phyloP scores from a whole-genome alignment of 2,329 filamentous ascomycete genomes.

The Chaetomiaceae sp. region DNA sequence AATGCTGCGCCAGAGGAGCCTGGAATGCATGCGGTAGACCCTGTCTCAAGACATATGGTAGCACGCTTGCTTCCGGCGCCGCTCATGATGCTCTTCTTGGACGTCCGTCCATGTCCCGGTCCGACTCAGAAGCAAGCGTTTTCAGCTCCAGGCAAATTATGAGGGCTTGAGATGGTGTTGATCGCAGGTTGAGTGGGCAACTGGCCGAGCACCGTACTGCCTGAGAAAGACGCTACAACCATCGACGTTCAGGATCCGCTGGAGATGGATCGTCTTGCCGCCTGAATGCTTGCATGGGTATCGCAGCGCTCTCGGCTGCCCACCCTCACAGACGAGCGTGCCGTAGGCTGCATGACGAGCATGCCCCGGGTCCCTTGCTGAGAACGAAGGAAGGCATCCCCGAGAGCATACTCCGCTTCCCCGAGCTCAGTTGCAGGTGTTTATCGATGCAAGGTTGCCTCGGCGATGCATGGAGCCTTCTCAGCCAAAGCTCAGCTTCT shows the following conservation, averaged over 20 bases:
- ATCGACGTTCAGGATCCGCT: too few species aligned
- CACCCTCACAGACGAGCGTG: not conserved
- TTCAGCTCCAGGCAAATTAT: not conserved
- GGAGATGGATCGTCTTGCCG: too few species aligned
- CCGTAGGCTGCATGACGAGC: not conserved
- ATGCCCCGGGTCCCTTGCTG: slow-evolving; percentile 1
- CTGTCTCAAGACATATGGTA: not conserved
- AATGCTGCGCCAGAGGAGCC: not conserved
- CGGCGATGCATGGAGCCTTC: slow-evolving; percentile 14
- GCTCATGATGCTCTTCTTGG: not conserved
- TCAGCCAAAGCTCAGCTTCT: slow-evolving; percentile 57
- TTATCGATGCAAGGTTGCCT: slow-evolving; percentile 18
- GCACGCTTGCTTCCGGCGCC: not conserved
- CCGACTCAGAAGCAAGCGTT: not conserved
- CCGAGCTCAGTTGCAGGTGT: slow-evolving; percentile 2
- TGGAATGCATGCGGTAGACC: not conserved
- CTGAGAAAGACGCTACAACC: not conserved
- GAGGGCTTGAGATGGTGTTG: too few species aligned
- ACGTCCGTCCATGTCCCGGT: too few species aligned
- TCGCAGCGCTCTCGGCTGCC: not conserved
- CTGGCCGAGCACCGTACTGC: too few species aligned
- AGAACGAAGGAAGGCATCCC: not conserved
- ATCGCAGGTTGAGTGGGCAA: not conserved
- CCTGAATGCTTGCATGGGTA: not conserved
- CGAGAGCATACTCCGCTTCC: not conserved